Base-by-base conservation (phyloP, 139 green algal species). In the Bryopsis sp. region DNA sequence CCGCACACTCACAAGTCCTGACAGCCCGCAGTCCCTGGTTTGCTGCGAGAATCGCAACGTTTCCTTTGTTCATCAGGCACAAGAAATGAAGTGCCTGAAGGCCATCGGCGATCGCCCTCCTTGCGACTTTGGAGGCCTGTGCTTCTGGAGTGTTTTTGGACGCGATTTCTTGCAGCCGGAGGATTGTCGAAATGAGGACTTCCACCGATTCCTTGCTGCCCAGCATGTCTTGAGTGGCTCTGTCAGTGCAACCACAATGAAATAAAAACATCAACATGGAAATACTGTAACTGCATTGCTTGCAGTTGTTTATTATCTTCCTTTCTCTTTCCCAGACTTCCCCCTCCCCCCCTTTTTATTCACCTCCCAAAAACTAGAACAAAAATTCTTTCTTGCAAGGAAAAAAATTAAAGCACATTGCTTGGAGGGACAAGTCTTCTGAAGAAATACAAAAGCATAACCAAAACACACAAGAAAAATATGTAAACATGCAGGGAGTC, bases 11-110 rank as follows among this genome's bases (percentile, higher is more conserved):
- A 64, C 57, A 39, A 39, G 26, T 38, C 29, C 48, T 64, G 32
- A 72, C 64, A 8, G 38, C 38, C 1, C 4, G 19, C n/a, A 67
- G 68, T 36, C 73, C 73, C 15, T 70, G 38, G 4, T 54, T 47
- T 3, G 48, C 38, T 31, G 68, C 15, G 46, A 78, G 29, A 22
- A 26, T 28, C 1, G 47, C 46, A 5, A 48, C 65, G 46, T 72
- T 78, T 32, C 32, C 34, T 5, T 66, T 31, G 68, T 78, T 72
- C 15, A 78, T 71, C 19, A 78, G 39, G 61, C 73, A 78, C 8
- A 66, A 57, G 59, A 72, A 78, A 39, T 78, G 73, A 34, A 78
- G 68, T 24, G 67, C 62, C 33, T 72, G 67, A 2, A 78, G 35
- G 2, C 62, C 58, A 48, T 75, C 73, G 2, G 73, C 59, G 1